Evolutionary conservation across 257 asterid genomes (phyloP).

Genomic region (Petunia secreta): DNA sequence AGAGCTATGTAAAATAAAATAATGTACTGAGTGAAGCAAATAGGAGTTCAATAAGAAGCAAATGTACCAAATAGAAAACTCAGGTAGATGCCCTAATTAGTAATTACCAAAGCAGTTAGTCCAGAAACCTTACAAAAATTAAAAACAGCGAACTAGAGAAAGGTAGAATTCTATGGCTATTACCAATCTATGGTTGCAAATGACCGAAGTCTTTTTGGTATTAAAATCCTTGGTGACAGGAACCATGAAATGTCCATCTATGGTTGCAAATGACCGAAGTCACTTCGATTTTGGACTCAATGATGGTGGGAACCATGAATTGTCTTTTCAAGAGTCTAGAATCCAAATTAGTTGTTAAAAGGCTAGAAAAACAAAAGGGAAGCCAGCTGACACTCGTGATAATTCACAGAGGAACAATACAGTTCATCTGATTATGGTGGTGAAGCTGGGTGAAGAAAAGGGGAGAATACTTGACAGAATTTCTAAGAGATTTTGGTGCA

Average conservation of each 20-base stretch:
- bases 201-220: not conserved
- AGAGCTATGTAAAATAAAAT: conserved; percentile 5
- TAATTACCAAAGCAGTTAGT: not conserved
- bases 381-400: not conserved
- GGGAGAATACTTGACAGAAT: conserved; percentile 2
- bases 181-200: conserved; percentile 2
- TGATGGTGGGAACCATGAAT: not conserved
- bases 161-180: not conserved
- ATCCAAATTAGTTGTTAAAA: not conserved
- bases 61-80: not conserved
- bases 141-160: not conserved
- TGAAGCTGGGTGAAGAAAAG: not conserved
- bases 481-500: not conserved
- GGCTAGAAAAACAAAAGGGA: conserved; percentile 6
- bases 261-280: too few species aligned
- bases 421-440: not conserved
- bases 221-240: not conserved
- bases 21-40: not conserved
- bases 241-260: not conserved
- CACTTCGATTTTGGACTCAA: not conserved
- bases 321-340: not conserved
- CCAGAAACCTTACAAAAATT: conserved; percentile 1
- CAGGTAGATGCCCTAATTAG: not conserved
- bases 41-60: not conserved
- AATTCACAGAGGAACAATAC: not conserved